phyloP scores from a whole-genome alignment of 2,329 filamentous ascomycete genomes.

The Diaporthe caulivora region DNA sequence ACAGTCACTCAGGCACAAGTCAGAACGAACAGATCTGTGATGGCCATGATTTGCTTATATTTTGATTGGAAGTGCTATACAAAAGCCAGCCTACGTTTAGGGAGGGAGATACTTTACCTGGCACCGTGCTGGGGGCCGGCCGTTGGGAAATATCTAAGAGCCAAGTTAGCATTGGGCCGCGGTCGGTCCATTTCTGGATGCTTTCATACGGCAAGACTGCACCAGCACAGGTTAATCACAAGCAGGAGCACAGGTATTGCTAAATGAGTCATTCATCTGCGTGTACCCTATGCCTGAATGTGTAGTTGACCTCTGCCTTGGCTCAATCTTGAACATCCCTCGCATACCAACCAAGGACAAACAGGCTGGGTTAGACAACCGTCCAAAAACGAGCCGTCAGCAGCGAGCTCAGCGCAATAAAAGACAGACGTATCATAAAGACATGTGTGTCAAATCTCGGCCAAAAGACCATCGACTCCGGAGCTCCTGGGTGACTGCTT shows the following conservation, averaged over 20 bases:
- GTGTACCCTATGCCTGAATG: conserved; percentile 37
- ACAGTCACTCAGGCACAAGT: not conserved
- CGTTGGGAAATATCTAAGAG: not conserved
- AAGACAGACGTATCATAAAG: not conserved
- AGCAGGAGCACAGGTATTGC: conserved; percentile 35
- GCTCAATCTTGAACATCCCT: conserved; percentile 16
- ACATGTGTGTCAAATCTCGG: too few species aligned
- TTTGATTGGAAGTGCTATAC: not conserved
- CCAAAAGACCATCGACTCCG: not conserved
- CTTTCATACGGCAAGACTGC: not conserved
- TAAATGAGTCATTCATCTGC: conserved; percentile 37
- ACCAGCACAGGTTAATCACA: conserved; percentile 33
- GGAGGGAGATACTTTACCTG: not conserved
- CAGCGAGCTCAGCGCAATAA: not conserved
- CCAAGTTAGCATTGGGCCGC: not conserved
- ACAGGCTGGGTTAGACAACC: not conserved
- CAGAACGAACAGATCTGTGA: not conserved
- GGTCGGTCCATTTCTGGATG: not conserved
- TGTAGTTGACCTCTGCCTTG: conserved; percentile 11
- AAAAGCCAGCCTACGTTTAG: not conserved
- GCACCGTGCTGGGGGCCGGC: not conserved
- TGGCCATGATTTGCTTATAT: not conserved
- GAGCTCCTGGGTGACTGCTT: not conserved
- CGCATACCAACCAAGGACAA: conserved; percentile 5
- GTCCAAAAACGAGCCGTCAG: not conserved